phyloP scores from a whole-genome alignment of 108 stramenopile species.

The Cyclostephanos tholiformis region DNA sequence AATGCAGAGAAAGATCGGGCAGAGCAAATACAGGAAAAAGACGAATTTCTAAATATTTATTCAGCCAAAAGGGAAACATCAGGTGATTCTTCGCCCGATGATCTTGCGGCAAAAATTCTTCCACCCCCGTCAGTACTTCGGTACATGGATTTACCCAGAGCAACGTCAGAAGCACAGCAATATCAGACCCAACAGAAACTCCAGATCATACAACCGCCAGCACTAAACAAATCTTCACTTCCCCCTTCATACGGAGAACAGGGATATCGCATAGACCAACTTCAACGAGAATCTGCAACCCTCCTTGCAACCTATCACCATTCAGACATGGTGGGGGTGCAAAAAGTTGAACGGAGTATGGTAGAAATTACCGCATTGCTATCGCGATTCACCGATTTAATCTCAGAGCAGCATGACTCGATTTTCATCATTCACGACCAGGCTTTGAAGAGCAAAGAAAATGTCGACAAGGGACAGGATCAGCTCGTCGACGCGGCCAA shows the following conservation, averaged over 20 bases:
- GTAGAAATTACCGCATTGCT: constrained; percentile 81
- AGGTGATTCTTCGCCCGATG: constrained; percentile 7
- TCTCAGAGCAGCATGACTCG: constrained; percentile 81
- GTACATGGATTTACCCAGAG: constrained; percentile 19
- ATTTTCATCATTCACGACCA: constrained; percentile 71
- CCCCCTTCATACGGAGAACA: constrained; percentile 25
- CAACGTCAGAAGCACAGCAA: constrained; percentile 3
- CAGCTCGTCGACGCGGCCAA: constrained; percentile 76
- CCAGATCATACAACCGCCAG: background rate
- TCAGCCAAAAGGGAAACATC: constrained; percentile 1
- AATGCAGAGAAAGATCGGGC: constrained; percentile 26
- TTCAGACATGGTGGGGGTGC: constrained; percentile 76
- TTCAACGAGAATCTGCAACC: constrained; percentile 68
- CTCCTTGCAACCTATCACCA: constrained; percentile 60
- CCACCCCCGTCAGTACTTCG: constrained; percentile 38
- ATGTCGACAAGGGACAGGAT: constrained; percentile 81
- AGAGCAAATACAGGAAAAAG: constrained; percentile 35
- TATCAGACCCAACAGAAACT: background rate
- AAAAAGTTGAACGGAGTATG: constrained; percentile 80
- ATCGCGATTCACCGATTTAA: constrained; percentile 76
- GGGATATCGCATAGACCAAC: constrained; percentile 53
- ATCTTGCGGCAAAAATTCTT: constrained; percentile 1
- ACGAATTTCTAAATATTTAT: constrained; percentile 46
- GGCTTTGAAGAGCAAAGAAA: constrained; percentile 67
- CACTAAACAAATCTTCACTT: background rate